Conservation (phyloP, 345 rosid genomes). For the Sonneratia alba region DNA sequence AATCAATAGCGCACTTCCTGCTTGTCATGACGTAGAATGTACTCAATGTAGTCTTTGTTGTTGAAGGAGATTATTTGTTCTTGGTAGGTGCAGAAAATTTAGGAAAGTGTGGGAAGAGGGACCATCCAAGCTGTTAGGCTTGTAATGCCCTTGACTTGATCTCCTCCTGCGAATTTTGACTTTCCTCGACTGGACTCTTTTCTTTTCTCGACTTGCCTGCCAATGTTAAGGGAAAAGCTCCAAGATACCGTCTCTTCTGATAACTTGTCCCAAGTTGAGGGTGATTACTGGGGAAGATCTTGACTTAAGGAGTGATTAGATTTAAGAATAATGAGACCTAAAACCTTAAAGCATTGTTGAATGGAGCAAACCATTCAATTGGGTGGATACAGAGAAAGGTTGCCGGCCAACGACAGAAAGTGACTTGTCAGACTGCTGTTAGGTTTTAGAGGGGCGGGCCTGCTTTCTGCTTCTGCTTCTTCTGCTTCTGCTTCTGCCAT, state of each 20-base stretch:
- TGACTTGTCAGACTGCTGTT: conserved; percentile 9
- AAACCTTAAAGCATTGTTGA: not conserved
- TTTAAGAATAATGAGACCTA: not conserved
- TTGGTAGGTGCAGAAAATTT: not conserved
- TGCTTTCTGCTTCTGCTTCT: too few species aligned
- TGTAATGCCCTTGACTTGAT: not conserved
- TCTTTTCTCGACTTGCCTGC: too few species aligned
- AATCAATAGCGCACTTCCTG: not conserved
- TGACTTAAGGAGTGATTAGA: not conserved
- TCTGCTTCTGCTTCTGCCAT: not conserved
- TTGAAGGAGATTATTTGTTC: not conserved
- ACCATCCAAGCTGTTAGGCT: not conserved
- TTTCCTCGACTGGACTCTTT: too few species aligned
- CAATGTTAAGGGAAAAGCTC: too few species aligned
- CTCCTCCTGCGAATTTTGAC: too few species aligned
- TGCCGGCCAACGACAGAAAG: conserved; percentile 5
- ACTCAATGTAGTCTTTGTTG: not conserved
- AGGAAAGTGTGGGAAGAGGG: not conserved
- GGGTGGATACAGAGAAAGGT: not conserved
- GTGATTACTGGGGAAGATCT: too few species aligned
- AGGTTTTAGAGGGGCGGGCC: not conserved
- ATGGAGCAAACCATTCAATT: not conserved
- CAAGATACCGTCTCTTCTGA: too few species aligned
- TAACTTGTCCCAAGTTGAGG: too few species aligned
- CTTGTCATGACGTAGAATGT: not conserved